Conservation (phyloP, 2,329 filamentous ascomycete species). For the Ceratocystis variospora region DNA sequence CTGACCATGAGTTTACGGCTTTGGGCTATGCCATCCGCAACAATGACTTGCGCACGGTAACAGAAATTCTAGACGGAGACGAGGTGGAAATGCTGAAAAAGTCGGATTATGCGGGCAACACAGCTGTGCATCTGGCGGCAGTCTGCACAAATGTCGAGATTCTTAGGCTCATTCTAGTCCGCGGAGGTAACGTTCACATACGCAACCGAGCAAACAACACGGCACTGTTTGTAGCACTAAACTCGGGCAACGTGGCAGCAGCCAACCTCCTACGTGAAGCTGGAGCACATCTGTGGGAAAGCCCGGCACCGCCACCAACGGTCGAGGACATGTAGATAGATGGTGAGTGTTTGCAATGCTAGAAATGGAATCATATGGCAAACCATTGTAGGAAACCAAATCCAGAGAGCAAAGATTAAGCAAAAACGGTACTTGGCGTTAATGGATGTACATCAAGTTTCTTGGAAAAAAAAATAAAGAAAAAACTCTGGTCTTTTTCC, state of each 20-base stretch:
- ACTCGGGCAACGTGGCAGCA: slow-evolving; percentile 41
- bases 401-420: background rate
- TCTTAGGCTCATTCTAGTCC: slow-evolving; percentile 43
- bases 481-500: background rate
- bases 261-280: slow-evolving; percentile 42
- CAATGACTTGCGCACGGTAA: slow-evolving; percentile 51
- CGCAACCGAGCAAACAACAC: slow-evolving; percentile 53
- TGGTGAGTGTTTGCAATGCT: background rate
- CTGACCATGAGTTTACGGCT: slow-evolving; percentile 56
- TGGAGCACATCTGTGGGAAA: slow-evolving; percentile 45
- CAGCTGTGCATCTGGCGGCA: slow-evolving; percentile 45
- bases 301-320: slow-evolving; percentile 22
- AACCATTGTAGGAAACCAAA: background rate
- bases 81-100: slow-evolving; percentile 55
- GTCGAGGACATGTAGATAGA: slow-evolving; percentile 9
- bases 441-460: background rate
- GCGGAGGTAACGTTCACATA: slow-evolving; percentile 53
- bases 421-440: slow-evolving; percentile 1
- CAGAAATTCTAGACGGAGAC: slow-evolving; percentile 53
- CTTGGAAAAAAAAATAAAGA: background rate
- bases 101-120: slow-evolving; percentile 71
- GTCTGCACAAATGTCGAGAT: slow-evolving; percentile 41
- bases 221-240: slow-evolving; percentile 48
- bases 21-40: slow-evolving; percentile 68
- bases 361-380: background rate